Evolutionary conservation across 1,139 yeast genomes (phyloP), one percentile per base, ranked within the genome.

Genomic region (Candida sojae): DNA sequence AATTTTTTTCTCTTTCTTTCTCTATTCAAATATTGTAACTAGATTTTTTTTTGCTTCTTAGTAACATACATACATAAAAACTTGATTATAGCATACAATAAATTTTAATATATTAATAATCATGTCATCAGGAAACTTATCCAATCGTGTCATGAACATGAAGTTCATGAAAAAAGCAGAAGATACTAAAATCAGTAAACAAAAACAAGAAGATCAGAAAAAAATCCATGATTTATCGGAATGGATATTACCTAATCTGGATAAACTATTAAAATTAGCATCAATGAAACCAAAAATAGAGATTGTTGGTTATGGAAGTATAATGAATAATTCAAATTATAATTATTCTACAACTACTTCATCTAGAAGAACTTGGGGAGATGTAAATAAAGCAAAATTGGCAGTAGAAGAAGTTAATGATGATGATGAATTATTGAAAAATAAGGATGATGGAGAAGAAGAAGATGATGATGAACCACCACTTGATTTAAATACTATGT

Each of bases 71-170:
- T n/a, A n/a, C n/a, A n/a, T n/a, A n/a, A n/a, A n/a, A n/a, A n/a
- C n/a, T n/a, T n/a, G n/a, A n/a, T n/a, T n/a, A n/a, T n/a, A n/a
- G n/a, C n/a, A n/a, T n/a, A n/a, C n/a, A n/a, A n/a, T n/a, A n/a
- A n/a, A n/a, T n/a, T n/a, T n/a, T n/a, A n/a, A n/a, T n/a, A n/a
- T n/a, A n/a, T n/a, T 17, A 45, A 26, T 10, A 6, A 17, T 3
- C 42, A 35, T 30, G 36, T 31, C 50, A 39, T 23, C 79, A 54
- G 42, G 43, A 9, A 67, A 71, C 34, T 72, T 84, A 56, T 84
- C 90, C n/a, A 76, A 78, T 56, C 73, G 86, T 57, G 84, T 86
- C 57, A 69, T 82, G 79, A 84, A 82, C 75, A 86, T 86, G 92
- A 86, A 86, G 76, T 75, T 75, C 78, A 75, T 75, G 80, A 71